phyloP scores from a whole-genome alignment of 306 rosid species.

The Herpetospermum pedunculosum region DNA sequence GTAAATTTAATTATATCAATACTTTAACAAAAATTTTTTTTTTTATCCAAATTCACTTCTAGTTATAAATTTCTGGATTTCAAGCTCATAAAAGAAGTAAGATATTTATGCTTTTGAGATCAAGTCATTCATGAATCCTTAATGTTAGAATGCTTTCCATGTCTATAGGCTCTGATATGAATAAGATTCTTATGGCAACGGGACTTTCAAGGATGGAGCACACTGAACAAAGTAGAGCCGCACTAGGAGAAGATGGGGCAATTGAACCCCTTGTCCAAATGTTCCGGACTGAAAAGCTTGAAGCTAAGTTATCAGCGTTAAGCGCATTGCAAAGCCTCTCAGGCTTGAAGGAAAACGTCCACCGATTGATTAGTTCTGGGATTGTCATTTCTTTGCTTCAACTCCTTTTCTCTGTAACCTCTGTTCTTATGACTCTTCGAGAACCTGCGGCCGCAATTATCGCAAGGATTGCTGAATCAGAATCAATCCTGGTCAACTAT shows the following conservation, averaged over 20 bases:
- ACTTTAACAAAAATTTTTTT: no score
- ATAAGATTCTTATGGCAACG: constrained; percentile 85
- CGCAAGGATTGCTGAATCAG: constrained; percentile 71
- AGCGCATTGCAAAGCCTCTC: constrained; percentile 77
- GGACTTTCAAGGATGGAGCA: constrained; percentile 75
- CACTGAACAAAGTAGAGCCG: constrained; percentile 56
- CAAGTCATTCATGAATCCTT: not conserved
- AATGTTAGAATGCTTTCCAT: not conserved
- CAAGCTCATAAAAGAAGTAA: not conserved
- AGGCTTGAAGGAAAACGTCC: constrained; percentile 46
- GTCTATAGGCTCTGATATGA: constrained; percentile 81
- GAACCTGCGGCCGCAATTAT: constrained; percentile 89
- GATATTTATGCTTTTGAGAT: not conserved
- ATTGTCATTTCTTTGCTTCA: constrained; percentile 53
- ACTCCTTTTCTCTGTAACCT: constrained; percentile 88
- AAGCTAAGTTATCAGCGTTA: constrained; percentile 74
- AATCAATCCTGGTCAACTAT: constrained; percentile 42
- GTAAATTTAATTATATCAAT: no score
- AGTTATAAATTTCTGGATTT: not conserved
- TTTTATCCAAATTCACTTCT: constrained; percentile 1
- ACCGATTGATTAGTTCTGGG: constrained; percentile 49
- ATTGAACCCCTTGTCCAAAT: constrained; percentile 60
- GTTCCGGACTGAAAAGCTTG: constrained; percentile 69
- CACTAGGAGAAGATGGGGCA: constrained; percentile 78
- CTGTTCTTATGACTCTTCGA: constrained; percentile 81